Base-by-base conservation (phyloP, 2,329 filamentous ascomycete species). In the Penicillium nordicum region DNA sequence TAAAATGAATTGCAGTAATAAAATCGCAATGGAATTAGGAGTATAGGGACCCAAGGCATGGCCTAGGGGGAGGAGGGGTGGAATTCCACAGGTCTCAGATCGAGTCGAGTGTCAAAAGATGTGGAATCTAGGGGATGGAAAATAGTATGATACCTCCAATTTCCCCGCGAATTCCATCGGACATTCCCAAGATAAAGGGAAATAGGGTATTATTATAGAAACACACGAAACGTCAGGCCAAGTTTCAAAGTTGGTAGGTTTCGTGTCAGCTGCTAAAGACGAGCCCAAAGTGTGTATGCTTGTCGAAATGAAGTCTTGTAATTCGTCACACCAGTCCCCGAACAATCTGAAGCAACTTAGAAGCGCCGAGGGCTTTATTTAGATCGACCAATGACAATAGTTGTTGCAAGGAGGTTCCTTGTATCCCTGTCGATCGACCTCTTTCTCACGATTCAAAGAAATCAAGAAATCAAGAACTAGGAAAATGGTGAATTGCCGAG, bases 281-380 rank as follows among this genome's bases (percentile, higher is more conserved):
- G 47, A 54, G 55, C 40, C 53, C 53, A 11, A 45, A 36, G 53
- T 50, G 58, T 42, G 12, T 43, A 58, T 50, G 42, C 58, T 45
- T 50, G 45, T 45, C 36, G 23, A 44, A 48, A 59, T 50, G 29
- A 48, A 57, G 60, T 36, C 37, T 51, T 60, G 48, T 50, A 52
- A 65, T 65, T 64, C 62, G 63, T 63, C 60, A 41, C 47, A 44
- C 52, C 18, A 50, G 51, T 45, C 38, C 32, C 51, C 54, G 50
- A 14, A 49, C 55, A 61, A 57, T 54, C 56, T 61, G 60, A 64
- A 57, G 59, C 60, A 60, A 53, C 63, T 61, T 60, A 60, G 65
- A 64, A 64, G 62, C 68, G 67, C 67, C 61, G 61, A 52, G 37
- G 57, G 58, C 59, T 61, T 66, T 58, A 46, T 46, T 46, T 46